Evolutionary conservation across 75 land plant genomes (phyloP), one percentile per base, ranked within the genome.

Genomic region (Adiantum capillusveneris): DNA sequence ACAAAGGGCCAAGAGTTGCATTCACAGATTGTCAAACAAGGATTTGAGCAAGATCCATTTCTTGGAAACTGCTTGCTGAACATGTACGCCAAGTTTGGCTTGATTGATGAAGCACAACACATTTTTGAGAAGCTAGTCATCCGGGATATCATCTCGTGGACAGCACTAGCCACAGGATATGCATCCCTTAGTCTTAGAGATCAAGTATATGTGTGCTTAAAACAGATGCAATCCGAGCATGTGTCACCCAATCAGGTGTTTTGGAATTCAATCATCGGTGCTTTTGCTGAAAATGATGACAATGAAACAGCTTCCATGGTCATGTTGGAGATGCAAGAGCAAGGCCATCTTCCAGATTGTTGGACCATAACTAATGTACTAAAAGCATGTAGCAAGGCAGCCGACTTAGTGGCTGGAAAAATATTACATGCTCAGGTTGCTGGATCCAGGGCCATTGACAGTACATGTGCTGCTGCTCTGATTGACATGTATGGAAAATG

Each of bases 231-330:
- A 25, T 2, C 25, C 30, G 39, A 62, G 29, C 60, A 48, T 12
- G 17, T 64, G 24, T 1, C 52, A 14, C 61, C 66, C 42, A 66
- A 70, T 51, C 27, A 46, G 13, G 20, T 25, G 13, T 62, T 66
- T 14, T 69, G 61, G 61, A 71, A 48, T 20, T 18, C 41, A 27
- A 19, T 71, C 30, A 53, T 65, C 30, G 66, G 60, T 3, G 82
- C 74, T 0, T 73, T 63, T 42, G 89, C 80, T 34, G 65, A 67
- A n/a, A 65, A 66, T 9, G 89, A 80, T 30, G 55, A 66, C 13
- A 37, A 45, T 0, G 28, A 45, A 0, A 72, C 74, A 17, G 88
- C 78, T 5, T 11, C 85, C 29, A 17, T 1, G 21, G 59, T 42
- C 11, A 80, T 77, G 52, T 25, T 61, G 11, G 44, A 57, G 51